These are phyloP conservation scores for Nemophila menziesii DNA, from an alignment of 257 asterid species.

Conservation along the genomic window DNA sequence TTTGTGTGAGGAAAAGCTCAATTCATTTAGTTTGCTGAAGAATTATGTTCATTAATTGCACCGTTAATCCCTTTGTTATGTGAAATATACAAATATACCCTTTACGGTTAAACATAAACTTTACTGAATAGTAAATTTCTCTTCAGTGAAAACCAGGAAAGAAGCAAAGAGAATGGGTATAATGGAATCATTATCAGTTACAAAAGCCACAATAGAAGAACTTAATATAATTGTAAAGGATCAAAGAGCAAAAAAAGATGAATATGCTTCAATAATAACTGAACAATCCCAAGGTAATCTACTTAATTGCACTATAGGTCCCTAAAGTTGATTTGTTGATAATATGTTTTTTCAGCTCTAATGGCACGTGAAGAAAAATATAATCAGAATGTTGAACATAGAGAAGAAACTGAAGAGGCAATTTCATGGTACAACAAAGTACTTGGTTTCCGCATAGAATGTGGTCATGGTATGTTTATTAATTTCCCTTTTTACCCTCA, in stretches of 20 bases:
- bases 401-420: conserved; percentile 65
- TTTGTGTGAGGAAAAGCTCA: too few relatives aligned
- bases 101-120: not conserved
- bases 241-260: conserved; percentile 56
- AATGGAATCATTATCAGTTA: conserved; percentile 42
- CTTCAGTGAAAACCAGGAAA: conserved; percentile 50
- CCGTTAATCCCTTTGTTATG: not conserved
- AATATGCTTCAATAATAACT: conserved; percentile 64
- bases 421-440: conserved; percentile 75
- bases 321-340: conserved; percentile 13
- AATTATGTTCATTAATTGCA: not conserved
- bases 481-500: not conserved
- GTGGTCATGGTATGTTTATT: conserved; percentile 57
- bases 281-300: conserved; percentile 67
- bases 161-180: conserved; percentile 58
- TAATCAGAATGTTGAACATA: conserved; percentile 33
- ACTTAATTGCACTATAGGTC: conserved; percentile 5
- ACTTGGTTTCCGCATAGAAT: conserved; percentile 82
- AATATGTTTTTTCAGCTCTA: conserved; percentile 28
- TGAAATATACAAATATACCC: not conserved
- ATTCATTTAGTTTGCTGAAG: not conserved
- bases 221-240: conserved; percentile 46
- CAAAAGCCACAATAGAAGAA: conserved; percentile 48
- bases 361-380: conserved; percentile 39
- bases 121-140: not conserved